These are phyloP conservation scores for Alternaria ventricosa DNA, from an alignment of 2,329 filamentous ascomycete genomes.

Conservation along the genomic window DNA sequence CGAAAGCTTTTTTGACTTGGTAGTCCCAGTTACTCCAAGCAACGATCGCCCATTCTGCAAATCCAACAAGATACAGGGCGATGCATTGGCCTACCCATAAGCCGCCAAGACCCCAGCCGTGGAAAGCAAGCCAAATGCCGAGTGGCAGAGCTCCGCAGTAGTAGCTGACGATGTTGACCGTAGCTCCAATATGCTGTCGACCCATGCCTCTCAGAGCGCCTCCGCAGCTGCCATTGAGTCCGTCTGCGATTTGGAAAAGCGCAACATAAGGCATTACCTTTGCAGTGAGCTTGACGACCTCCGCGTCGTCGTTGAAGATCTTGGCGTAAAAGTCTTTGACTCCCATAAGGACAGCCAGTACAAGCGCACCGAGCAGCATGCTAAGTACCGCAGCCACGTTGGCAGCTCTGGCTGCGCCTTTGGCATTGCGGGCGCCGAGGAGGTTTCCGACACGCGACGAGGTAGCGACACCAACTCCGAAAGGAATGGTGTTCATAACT, in stretches of 20 bases:
- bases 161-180: slow-evolving; percentile 83
- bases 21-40: slow-evolving; percentile 77
- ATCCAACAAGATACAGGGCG: slow-evolving; percentile 75
- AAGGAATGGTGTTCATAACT: slow-evolving; percentile 83
- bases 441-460: slow-evolving; percentile 81
- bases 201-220: slow-evolving; percentile 84
- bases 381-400: slow-evolving; percentile 78
- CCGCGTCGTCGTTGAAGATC: slow-evolving; percentile 80
- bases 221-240: slow-evolving; percentile 83
- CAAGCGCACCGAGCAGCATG: slow-evolving; percentile 69
- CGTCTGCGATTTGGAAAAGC: slow-evolving; percentile 88
- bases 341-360: slow-evolving; percentile 72
- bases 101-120: slow-evolving; percentile 81
- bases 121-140: slow-evolving; percentile 85
- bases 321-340: slow-evolving; percentile 76
- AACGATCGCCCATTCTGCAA: slow-evolving; percentile 80
- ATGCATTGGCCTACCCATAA: slow-evolving; percentile 84
- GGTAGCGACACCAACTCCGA: slow-evolving; percentile 83
- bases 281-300: slow-evolving; percentile 74
- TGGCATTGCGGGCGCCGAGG: slow-evolving; percentile 70
- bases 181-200: slow-evolving; percentile 81
- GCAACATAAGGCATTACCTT: slow-evolving; percentile 85
- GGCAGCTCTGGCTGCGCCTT: slow-evolving; percentile 72
- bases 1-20: slow-evolving; percentile 74
- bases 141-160: slow-evolving; percentile 80